These are phyloP conservation scores for Phyllosticta citrichinensis DNA, from an alignment of 2,329 filamentous ascomycete genomes.

Conservation along the genomic window DNA sequence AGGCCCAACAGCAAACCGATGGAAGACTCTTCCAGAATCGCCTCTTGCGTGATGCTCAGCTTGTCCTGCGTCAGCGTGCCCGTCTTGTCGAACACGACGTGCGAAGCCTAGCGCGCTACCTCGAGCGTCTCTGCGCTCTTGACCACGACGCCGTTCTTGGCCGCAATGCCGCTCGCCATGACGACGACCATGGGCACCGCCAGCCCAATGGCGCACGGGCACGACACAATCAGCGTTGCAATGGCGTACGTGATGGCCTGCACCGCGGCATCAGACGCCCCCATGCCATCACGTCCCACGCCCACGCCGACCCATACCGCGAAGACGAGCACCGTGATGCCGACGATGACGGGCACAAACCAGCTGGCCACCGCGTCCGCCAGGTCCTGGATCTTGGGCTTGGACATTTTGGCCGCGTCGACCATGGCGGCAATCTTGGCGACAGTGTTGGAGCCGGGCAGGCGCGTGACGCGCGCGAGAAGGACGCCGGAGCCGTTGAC, in stretches of 20 bases:
- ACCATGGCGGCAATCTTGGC: constrained; percentile 59
- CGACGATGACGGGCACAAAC: constrained; percentile 58
- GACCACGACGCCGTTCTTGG: constrained; percentile 56
- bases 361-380: constrained; percentile 58
- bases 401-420: constrained; percentile 57
- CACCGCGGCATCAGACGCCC: constrained; percentile 34
- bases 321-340: constrained; percentile 50
- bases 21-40: constrained; percentile 14
- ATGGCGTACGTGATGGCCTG: constrained; percentile 63
- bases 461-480: constrained; percentile 43
- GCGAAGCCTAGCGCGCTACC: constrained; percentile 47
- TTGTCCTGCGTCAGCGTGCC: constrained; percentile 59
- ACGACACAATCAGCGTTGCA: constrained; percentile 65
- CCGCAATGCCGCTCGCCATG: constrained; percentile 59
- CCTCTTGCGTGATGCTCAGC: constrained; percentile 24
- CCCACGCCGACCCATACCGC: constrained; percentile 56
- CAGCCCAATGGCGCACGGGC: constrained; percentile 66
- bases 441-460: constrained; percentile 64
- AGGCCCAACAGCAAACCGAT: constrained; percentile 29
- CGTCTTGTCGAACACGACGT: constrained; percentile 74
- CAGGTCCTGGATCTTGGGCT: constrained; percentile 57
- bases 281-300: constrained; percentile 20
- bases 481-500: constrained; percentile 46
- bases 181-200: constrained; percentile 72
- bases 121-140: constrained; percentile 58